Base-by-base conservation (phyloP, 2,329 filamentous ascomycete species). In the Fusarium sp. region DNA sequence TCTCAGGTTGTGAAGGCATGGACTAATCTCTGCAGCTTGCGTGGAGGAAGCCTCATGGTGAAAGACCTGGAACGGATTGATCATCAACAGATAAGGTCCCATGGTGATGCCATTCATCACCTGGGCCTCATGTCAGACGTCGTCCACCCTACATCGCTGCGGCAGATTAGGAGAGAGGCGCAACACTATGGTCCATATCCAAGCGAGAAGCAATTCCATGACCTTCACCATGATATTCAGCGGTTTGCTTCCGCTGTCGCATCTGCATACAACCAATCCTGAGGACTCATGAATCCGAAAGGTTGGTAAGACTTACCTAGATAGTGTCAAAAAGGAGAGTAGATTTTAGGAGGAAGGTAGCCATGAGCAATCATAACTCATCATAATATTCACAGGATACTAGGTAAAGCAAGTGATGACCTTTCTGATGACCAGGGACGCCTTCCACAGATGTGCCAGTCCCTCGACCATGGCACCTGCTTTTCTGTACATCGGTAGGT, bases 31-130 rank as follows among this genome's bases (percentile, higher is more conserved):
- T 77, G 27, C 49, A 34, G 13, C 14, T 34, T 62, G 14, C 49
- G n/a, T 51, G 54, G 55, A 16, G 42, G 40, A 7, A 23, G 7
- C 1, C 1, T 42, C 6, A 23, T 23, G 38, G 11, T 4, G 34
- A 63, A 9, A 18, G 65, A 76, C 29, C 29, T 59, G 13, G 31
- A 66, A 16, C 53, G 69, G 36, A 70, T 76, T 38, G 61, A 69
- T 53, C 38, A 40, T 42, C 27, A 50, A 61, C 38, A 4, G 4
- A 68, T 75, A 23, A 20, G 31, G 49, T 69, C 20, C 16, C 70
- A 76, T 50, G 74, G 58, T 2, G 71, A 75, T 69, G 73, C 73
- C 4, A 76, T 76, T 53, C 36, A 58, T 16, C 59, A 73, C 29
- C 53, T 77, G 53, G 50, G 66, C 25, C 62, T 76, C 34, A 70